These are phyloP conservation scores for Trichocladium uniseriatum DNA, from an alignment of 495 filamentous ascomycete genomes.

Conservation along the genomic window DNA sequence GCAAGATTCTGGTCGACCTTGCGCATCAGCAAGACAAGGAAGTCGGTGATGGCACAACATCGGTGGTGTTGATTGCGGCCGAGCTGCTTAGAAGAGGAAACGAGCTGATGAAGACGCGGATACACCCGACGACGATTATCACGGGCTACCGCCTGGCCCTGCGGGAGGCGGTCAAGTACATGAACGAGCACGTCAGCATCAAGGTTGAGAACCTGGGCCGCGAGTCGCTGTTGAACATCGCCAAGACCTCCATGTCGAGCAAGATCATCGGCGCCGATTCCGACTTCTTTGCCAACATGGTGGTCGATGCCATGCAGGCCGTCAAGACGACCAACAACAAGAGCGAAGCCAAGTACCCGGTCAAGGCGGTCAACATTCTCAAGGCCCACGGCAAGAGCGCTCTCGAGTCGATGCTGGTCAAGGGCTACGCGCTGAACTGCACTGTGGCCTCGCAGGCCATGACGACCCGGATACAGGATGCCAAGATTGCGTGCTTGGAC, in stretches of 20 bases:
- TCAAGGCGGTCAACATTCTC: conserved; percentile 97
- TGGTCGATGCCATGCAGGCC: conserved; percentile 90
- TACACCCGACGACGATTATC: conserved; percentile 99
- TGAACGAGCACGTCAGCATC: conserved; percentile 94
- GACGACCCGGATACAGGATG: conserved; percentile 85
- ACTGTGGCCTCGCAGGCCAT: conserved; percentile 98
- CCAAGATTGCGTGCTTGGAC: conserved; percentile 93
- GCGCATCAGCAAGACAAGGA: conserved; percentile 99
- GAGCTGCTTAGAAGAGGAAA: conserved; percentile 91
- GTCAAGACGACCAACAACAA: conserved; percentile 89
- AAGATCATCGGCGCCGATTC: conserved; percentile 96
- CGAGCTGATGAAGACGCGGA: conserved; percentile 98
- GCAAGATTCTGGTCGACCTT: conserved; percentile 95
- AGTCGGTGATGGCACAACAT: conserved; percentile 95
- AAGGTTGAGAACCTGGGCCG: conserved; percentile 86
- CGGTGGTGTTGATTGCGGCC: conserved; percentile 92
- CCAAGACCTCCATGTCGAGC: conserved; percentile 97
- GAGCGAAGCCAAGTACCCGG: conserved; percentile 89
- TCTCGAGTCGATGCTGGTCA: conserved; percentile 81
- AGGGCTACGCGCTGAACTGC: conserved; percentile 97
- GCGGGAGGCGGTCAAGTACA: conserved; percentile 94
- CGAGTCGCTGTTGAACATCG: conserved; percentile 87
- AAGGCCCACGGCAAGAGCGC: conserved; percentile 96
- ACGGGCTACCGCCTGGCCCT: conserved; percentile 94
- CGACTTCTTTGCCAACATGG: conserved; percentile 95